Evolutionary conservation across 805 yeast species (phyloP).

Genomic region (Saturnispora sanitii): DNA sequence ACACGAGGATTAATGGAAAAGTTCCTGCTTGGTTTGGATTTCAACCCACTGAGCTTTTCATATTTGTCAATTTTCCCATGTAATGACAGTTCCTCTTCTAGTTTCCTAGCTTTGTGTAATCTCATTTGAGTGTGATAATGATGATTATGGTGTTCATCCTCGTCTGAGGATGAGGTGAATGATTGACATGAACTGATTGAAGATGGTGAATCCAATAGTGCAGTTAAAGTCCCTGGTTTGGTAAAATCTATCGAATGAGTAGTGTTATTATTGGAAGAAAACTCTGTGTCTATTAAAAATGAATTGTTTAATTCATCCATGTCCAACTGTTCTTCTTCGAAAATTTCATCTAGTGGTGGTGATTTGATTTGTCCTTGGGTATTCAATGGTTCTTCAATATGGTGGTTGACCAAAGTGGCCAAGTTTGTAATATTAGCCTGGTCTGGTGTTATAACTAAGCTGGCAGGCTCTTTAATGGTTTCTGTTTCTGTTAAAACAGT

Average conservation of each 20-base stretch:
- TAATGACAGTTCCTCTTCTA: constrained; percentile 10
- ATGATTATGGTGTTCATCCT: neutral
- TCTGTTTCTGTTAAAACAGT: no score
- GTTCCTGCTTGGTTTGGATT: constrained; percentile 1
- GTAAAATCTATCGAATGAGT: constrained; percentile 2
- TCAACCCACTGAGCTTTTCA: constrained; percentile 23
- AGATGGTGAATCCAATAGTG: constrained; percentile 12
- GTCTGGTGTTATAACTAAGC: no score
- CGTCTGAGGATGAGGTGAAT: neutral
- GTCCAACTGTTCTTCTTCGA: no score
- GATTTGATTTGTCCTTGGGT: no score
- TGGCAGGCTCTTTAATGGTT: no score
- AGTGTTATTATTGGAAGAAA: neutral
- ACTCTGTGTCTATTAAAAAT: neutral
- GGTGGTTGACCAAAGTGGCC: no score
- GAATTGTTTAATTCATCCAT: neutral
- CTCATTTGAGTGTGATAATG: neutral
- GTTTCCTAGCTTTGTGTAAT: neutral
- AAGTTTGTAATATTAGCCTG: no score
- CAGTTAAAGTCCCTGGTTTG: constrained; percentile 11
- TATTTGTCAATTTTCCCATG: constrained; percentile 23
- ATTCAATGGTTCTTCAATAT: no score
- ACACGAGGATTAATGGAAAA: constrained; percentile 11
- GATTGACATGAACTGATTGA: constrained; percentile 9
- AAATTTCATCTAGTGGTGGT: no score